These are phyloP conservation scores for Ceratobasidium theobromae DNA, from an alignment of 1,284 basidiomycete species.

Conservation along the genomic window DNA sequence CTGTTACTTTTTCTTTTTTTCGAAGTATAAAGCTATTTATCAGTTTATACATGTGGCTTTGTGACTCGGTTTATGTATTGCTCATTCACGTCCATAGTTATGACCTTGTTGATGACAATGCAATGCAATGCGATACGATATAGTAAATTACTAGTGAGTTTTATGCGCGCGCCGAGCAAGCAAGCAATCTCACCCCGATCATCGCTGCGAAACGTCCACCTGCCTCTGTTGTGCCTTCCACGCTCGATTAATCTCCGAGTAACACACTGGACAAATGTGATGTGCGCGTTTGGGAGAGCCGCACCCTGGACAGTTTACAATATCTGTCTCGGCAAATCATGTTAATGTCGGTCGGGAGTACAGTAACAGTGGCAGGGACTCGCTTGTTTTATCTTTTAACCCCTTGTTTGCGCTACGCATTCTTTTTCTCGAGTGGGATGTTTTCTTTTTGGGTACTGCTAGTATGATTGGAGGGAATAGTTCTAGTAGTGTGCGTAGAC, in stretches of 20 bases:
- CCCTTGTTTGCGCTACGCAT: slow-evolving; percentile 96
- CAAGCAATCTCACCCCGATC: too few relatives aligned
- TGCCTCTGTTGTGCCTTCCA: slow-evolving; percentile 54
- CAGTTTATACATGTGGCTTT: neutral
- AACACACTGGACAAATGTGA: slow-evolving; percentile 85
- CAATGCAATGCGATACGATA: too few relatives aligned
- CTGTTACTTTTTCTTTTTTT: slow-evolving; percentile 8
- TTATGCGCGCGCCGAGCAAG: too few relatives aligned
- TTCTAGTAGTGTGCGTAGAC: slow-evolving; percentile 61
- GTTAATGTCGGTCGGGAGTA: neutral
- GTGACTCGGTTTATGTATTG: neutral
- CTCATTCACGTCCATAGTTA: neutral
- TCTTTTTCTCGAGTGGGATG: slow-evolving; percentile 90
- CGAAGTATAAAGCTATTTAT: slow-evolving; percentile 1
- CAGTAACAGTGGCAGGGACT: slow-evolving; percentile 41
- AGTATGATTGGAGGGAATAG: slow-evolving; percentile 86
- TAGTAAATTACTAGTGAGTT: too few relatives aligned
- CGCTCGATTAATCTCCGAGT: slow-evolving; percentile 69
- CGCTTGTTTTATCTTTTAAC: slow-evolving; percentile 90
- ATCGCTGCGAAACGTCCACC: neutral
- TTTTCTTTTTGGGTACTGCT: slow-evolving; percentile 94
- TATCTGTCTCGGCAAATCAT: slow-evolving; percentile 55
- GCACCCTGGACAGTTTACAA: slow-evolving; percentile 91
- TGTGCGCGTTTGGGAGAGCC: slow-evolving; percentile 86
- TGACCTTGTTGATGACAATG: neutral